phyloP scores from a whole-genome alignment of 768 basidiomycete genomes.

The Lactarius indigo region DNA sequence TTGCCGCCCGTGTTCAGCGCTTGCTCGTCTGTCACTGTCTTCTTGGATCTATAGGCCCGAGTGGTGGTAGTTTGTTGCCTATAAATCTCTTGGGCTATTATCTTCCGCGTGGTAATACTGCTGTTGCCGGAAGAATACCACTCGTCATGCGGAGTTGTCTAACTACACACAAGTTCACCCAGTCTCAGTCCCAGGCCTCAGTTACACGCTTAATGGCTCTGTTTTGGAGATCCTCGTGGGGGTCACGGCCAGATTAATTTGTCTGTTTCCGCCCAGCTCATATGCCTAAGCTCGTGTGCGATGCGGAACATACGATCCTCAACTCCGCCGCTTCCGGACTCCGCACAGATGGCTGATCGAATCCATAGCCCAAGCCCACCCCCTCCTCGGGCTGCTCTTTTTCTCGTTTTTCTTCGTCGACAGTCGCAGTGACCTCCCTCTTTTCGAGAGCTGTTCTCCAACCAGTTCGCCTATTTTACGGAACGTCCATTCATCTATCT shows the following conservation, averaged over 20 bases:
- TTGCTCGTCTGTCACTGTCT: neutral
- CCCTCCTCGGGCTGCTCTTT: conserved; percentile 29
- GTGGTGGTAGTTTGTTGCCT: neutral
- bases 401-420: conserved; percentile 30
- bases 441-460: neutral
- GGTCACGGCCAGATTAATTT: conserved; percentile 14
- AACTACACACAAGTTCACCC: conserved; percentile 2
- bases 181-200: conserved; percentile 5
- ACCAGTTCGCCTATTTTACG: conserved; percentile 24
- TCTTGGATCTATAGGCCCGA: neutral
- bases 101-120: neutral
- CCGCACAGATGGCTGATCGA: conserved; percentile 24
- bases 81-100: neutral
- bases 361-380: conserved; percentile 21
- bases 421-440: conserved; percentile 3
- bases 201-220: neutral
- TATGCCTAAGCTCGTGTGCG: neutral
- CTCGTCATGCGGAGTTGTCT: neutral
- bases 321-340: conserved; percentile 29
- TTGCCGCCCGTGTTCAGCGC: neutral
- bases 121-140: neutral
- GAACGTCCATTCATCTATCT: conserved; percentile 26
- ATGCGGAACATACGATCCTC: conserved; percentile 10
- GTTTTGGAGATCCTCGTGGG: conserved; percentile 19
- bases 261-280: conserved; percentile 16